phyloP scores from a whole-genome alignment of 169 alveolate genomes.

The Plasmodium coatneyi region DNA sequence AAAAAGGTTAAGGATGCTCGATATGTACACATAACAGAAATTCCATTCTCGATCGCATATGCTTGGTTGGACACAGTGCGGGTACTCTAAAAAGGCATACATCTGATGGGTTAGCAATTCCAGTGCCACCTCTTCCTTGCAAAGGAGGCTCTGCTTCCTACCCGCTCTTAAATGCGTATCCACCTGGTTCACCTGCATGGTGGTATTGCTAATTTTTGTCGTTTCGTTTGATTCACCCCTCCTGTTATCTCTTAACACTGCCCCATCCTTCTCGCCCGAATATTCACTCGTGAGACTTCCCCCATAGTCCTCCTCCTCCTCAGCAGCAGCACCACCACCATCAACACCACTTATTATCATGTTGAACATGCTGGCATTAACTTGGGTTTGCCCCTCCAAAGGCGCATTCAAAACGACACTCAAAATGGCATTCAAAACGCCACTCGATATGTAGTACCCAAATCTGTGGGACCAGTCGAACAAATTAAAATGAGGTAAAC shows the following conservation, averaged over 20 bases:
- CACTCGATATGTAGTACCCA: constrained; percentile 36
- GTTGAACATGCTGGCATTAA: background rate
- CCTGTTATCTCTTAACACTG: background rate
- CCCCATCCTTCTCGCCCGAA: background rate
- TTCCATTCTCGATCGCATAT: constrained; percentile 13
- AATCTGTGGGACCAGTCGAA: constrained; percentile 54
- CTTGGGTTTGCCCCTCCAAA: constrained; percentile 4
- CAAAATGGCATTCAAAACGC: background rate
- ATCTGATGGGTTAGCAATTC: constrained; percentile 30
- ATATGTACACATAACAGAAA: constrained; percentile 23
- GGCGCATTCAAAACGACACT: background rate
- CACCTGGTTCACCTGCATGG: background rate
- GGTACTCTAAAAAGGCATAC: constrained; percentile 56
- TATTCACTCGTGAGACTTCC: background rate
- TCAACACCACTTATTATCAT: background rate
- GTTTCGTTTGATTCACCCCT: background rate
- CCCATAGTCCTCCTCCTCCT: background rate
- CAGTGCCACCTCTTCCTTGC: constrained; percentile 20
- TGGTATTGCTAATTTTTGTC: background rate
- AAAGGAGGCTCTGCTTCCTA: background rate
- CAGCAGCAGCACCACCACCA: background rate
- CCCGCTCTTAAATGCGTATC: background rate
- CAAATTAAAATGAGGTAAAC: constrained; percentile 49
- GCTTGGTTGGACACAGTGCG: constrained; percentile 36
- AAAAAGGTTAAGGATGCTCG: constrained; percentile 23